A percentile compares a stretch with the other conserved stretches of the same genome.
These are phyloP conservation scores for Cercophora samala DNA, from an alignment of 495 filamentous ascomycete species.

Conservation along the genomic window DNA sequence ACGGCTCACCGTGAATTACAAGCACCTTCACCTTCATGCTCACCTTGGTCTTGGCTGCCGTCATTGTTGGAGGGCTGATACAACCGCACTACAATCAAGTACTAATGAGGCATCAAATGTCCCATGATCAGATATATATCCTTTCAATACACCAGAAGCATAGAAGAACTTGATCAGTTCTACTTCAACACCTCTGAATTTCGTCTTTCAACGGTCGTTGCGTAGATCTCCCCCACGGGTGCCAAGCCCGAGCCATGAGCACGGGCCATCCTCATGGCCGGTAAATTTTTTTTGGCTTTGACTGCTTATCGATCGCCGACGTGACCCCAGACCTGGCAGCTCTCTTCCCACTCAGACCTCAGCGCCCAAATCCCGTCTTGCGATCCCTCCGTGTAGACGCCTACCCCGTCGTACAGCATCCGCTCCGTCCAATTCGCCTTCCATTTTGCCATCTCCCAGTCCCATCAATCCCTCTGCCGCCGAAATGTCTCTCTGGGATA, in stretches of 20 bases:
- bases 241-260: slow-evolving; percentile 14
- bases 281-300: slow-evolving; percentile 33
- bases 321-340: slow-evolving; percentile 18
- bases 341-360: slow-evolving; percentile 15
- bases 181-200: neutral
- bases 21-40: neutral
- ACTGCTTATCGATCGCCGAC: slow-evolving; percentile 21
- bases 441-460: neutral
- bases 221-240: neutral
- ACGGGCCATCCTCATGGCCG: slow-evolving; percentile 21
- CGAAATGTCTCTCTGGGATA: slow-evolving; percentile 77
- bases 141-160: too few species aligned
- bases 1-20: slow-evolving; percentile 12
- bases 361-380: slow-evolving; percentile 8
- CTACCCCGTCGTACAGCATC: slow-evolving; percentile 10
- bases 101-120: too few species aligned
- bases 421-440: slow-evolving; percentile 5
- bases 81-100: neutral
- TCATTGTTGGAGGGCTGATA: neutral
- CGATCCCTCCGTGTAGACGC: slow-evolving; percentile 11
- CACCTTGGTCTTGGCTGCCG: slow-evolving; percentile 4
- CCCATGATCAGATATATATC: too few species aligned
- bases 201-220: neutral
- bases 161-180: too few species aligned
- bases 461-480: neutral